phyloP scores from a whole-genome alignment of 2,329 filamentous ascomycete genomes.

The Chlorencoelia australis region DNA sequence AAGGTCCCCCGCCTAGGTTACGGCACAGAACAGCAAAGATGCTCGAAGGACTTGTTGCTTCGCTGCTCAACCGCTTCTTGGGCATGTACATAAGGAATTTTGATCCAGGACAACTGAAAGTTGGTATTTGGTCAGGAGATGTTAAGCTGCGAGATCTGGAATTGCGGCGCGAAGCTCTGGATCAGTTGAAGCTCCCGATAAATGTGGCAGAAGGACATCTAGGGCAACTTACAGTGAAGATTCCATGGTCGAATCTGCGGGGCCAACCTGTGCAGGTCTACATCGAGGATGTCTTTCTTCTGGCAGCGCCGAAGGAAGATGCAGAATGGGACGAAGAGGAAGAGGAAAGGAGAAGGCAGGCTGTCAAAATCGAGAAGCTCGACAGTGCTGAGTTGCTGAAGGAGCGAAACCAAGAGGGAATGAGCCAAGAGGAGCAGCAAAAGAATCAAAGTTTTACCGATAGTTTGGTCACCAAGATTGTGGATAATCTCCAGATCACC shows the following conservation, averaged over 20 bases:
- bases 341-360: constrained; percentile 74
- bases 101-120: constrained; percentile 92
- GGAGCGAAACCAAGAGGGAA: constrained; percentile 81
- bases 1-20: constrained; percentile 57
- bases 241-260: constrained; percentile 94
- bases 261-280: constrained; percentile 90
- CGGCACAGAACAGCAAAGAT: constrained; percentile 58
- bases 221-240: constrained; percentile 80
- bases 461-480: constrained; percentile 88
- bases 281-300: constrained; percentile 92
- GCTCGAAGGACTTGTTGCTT: constrained; percentile 95
- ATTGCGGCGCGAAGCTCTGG: constrained; percentile 85
- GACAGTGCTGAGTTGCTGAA: constrained; percentile 93
- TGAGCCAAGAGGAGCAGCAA: constrained; percentile 91
- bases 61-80: constrained; percentile 96
- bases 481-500: constrained; percentile 95
- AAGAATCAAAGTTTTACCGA: constrained; percentile 97
- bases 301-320: constrained; percentile 93
- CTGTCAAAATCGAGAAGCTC: constrained; percentile 98
- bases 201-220: constrained; percentile 96
- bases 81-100: constrained; percentile 99
- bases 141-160: constrained; percentile 91
- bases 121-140: constrained; percentile 98
- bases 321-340: constrained; percentile 88
- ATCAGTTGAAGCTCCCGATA: constrained; percentile 91